Evolutionary conservation across 345 rosid species (phyloP).

Genomic region (Draba incana): DNA sequence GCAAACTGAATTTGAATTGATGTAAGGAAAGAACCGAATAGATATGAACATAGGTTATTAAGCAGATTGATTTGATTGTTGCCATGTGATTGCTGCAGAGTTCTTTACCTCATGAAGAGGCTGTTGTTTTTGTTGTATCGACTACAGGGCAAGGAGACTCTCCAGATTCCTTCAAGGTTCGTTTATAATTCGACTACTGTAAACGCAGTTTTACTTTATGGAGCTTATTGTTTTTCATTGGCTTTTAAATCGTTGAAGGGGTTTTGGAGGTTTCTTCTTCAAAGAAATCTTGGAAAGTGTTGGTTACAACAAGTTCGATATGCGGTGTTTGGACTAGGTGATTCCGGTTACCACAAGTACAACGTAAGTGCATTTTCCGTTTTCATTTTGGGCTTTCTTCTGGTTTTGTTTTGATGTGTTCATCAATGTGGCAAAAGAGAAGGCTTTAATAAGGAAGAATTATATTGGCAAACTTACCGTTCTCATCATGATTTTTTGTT

Average conservation of each 20-base stretch:
- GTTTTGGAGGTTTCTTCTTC: slow-evolving; percentile 91
- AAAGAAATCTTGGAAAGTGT: slow-evolving; percentile 54
- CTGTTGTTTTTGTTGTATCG: slow-evolving; percentile 78
- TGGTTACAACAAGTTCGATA: slow-evolving; percentile 73
- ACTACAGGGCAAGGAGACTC: slow-evolving; percentile 97
- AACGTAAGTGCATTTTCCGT: too few relatives aligned
- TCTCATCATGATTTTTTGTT: slow-evolving; percentile 4
- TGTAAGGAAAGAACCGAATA: not conserved
- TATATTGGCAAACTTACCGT: too few relatives aligned
- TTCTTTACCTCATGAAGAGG: slow-evolving; percentile 57
- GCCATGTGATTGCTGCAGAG: slow-evolving; percentile 49
- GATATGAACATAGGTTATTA: not conserved
- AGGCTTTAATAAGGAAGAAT: not conserved
- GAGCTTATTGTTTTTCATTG: slow-evolving; percentile 22
- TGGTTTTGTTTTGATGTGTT: not conserved
- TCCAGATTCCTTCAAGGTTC: slow-evolving; percentile 89
- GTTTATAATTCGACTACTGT: not conserved
- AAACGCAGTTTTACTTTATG: not conserved
- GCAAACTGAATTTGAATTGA: too few relatives aligned
- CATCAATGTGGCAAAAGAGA: not conserved
- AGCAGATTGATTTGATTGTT: not conserved
- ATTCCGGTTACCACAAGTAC: slow-evolving; percentile 89
- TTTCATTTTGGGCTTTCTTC: slow-evolving; percentile 8
- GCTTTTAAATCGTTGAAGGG: slow-evolving; percentile 46
- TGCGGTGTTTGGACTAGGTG: slow-evolving; percentile 93